Evolutionary conservation across 2,329 filamentous ascomycete species (phyloP), one percentile per base, ranked within the genome.

Genomic region (Trichocomaceae sp.): DNA sequence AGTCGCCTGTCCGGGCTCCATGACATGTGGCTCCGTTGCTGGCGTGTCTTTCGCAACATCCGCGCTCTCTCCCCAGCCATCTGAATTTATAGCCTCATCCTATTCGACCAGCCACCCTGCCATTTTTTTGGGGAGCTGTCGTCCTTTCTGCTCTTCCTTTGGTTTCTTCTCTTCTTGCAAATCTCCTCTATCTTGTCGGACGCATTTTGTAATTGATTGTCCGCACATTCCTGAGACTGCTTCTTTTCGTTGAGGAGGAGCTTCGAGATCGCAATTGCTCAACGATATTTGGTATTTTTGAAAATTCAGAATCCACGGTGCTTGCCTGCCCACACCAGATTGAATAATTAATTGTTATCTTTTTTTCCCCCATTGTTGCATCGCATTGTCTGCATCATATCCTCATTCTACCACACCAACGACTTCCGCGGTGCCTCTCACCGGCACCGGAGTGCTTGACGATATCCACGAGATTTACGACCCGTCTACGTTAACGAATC

Each of bases 381-480:
- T 68, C 66, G 61, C 63, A 63, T 68, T 75, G 71, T 70, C 68
- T 57, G 64, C 63, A 54, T 61, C 64, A 62, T 52, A 57, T 37
- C 60, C 63, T 56, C 60, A 59, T 51, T 49, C 47, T 22, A 52
- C 59, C 60, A 58, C 57, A 57, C 59, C 60, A 60, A 56, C 64
- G 50, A 26, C 29, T 12, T 59, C 63, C 66, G 65, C 65, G 63
- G 74, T 79, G 77, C 75, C 75, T 72, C 68, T 63, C 64, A 64
- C 64, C 65, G 63, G 61, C 61, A 64, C 60, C 59, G 62, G 64
- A 68, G 64, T 66, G 52, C 69, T 72, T 80, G 69, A 81, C 77
- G 77, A 81, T 70, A 68, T 71, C 69, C 67, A 80, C 79, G 77
- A 80, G 61, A 61, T 73, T 75, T 66, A 81, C 79, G 76, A 79